Base-by-base conservation (phyloP, 192 early-diverging fungal genomes). In the Coemansia sp. region DNA sequence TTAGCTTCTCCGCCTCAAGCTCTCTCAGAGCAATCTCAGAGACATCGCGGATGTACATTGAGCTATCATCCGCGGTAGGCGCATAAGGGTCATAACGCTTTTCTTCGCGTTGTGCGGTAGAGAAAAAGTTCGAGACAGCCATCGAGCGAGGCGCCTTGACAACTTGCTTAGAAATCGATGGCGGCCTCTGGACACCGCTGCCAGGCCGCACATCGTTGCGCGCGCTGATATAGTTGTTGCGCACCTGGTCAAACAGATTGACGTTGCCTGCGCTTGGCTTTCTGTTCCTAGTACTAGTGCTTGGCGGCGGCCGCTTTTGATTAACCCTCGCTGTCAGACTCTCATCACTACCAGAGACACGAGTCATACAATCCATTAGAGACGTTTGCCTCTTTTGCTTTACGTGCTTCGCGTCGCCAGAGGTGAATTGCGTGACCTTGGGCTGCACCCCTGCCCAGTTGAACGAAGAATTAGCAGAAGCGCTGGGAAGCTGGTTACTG, bases 61-160 rank as follows among this genome's bases (percentile, higher is more conserved):
- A 34, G 30, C 36, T 30, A 4, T 23, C 49, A 39, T 11, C 26
- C 20, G 23, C 20, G 5, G 41, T 9, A 24, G 43, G n/a, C 7
- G 61, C 51, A 62, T 64, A 56, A 15, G 71, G 5, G 51, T 65
- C 55, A 18, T 39, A 26, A 16, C 30, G 2, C 2, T 55, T 26
- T 0, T 24, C 53, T 1, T 69, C 67, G 1, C 44, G 6, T 18
- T 46, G 44, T 14, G 44, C 44, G 16, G 44, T 46, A 46, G 44
- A 2, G 44, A 15, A 46, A 46, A 46, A 46, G 15, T 14, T 18
- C 2, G 71, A 73, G 2, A 69, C 71, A 38, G 73, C 53, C 70
- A 81, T 67, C 15, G 78, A 64, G 23, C 78, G 72, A 14, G 78
- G 58, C 16, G 73, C 66, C 53, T 72, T 66, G 63, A 81, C 78